Percentiles rank a stretch among this genome's conserved stretches.
phyloP scores from a whole-genome alignment of 1,139 yeast genomes.

The Nakaseomyces uthaithaninus region DNA sequence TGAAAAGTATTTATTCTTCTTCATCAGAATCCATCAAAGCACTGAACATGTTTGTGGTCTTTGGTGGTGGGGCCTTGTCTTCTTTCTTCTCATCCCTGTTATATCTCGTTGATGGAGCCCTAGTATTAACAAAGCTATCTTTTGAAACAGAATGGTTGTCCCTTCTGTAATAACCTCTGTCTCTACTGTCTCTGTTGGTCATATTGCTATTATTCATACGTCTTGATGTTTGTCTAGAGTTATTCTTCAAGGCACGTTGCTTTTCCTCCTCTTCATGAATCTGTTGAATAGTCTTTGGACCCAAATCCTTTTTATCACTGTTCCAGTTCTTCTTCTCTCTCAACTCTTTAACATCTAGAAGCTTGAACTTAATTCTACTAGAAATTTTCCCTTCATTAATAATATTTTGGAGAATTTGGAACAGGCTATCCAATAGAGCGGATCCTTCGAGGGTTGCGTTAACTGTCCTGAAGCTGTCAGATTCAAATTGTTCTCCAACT shows the following conservation, averaged over 20 bases:
- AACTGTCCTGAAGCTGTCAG: constrained; percentile 28
- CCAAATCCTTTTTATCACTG: constrained; percentile 49
- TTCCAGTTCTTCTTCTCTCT: constrained; percentile 41
- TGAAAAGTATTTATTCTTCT: constrained; percentile 17
- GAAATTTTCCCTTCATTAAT: constrained; percentile 52
- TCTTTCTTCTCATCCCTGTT: constrained; percentile 21
- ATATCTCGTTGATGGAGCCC: constrained; percentile 28
- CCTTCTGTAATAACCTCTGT: constrained; percentile 21
- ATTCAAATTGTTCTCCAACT: constrained; percentile 73
- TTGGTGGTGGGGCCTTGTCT: constrained; percentile 25
- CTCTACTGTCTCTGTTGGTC: constrained; percentile 7
- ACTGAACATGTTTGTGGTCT: constrained; percentile 28
- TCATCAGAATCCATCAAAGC: constrained; percentile 30
- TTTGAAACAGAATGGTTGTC: constrained; percentile 20
- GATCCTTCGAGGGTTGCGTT: constrained; percentile 28
- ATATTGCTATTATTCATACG: constrained; percentile 16
- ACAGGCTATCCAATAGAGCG: constrained; percentile 49
- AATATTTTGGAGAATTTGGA: constrained; percentile 52
- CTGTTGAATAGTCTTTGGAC: constrained; percentile 89
- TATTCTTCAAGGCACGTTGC: constrained; percentile 35
- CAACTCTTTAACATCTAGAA: constrained; percentile 81
- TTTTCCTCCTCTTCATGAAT: constrained; percentile 72
- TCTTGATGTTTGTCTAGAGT: constrained; percentile 28
- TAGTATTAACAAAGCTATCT: constrained; percentile 27
- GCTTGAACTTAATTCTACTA: constrained; percentile 77